A percentile compares a stretch with the other conserved stretches of the same genome.
Conservation (phyloP, 768 basidiomycete species). For the Boletus pseudopeckii region DNA sequence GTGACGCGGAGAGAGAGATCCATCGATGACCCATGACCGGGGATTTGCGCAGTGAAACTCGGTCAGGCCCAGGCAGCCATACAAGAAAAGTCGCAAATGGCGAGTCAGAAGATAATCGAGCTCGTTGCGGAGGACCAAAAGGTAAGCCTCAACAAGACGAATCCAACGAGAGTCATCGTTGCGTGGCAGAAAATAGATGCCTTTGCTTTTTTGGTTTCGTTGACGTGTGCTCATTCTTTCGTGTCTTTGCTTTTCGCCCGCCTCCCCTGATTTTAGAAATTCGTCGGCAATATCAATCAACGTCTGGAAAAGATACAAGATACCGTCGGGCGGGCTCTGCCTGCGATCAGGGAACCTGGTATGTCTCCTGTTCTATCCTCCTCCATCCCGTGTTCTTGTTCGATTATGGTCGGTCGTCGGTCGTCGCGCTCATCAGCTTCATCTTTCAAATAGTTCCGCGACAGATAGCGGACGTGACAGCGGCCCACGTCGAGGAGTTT, state of each 20-base stretch:
- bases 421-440: not conserved
- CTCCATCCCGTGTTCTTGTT: not conserved
- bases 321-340: slow-evolving; percentile 10
- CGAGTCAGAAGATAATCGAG: slow-evolving; percentile 14
- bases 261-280: slow-evolving; percentile 3
- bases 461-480: slow-evolving; percentile 9
- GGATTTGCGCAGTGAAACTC: slow-evolving; percentile 3
- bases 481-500: slow-evolving; percentile 13
- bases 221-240: too few relatives aligned
- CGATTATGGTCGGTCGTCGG: not conserved
- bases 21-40: not conserved
- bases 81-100: slow-evolving; percentile 15
- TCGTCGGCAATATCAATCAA: slow-evolving; percentile 8
- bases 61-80: slow-evolving; percentile 12
- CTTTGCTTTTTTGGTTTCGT: not conserved
- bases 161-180: not conserved
- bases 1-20: not conserved
- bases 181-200: not conserved
- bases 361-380: not conserved
- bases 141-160: not conserved
- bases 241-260: too few relatives aligned
- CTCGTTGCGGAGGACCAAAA: slow-evolving; percentile 15
- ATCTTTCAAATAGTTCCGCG: slow-evolving; percentile 5
- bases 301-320: slow-evolving; percentile 14
- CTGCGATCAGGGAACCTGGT: slow-evolving; percentile 12